A percentile compares a stretch with the other conserved stretches of the same genome.
Conservation (phyloP, 1,139 yeast genomes). For the Diutina siamensis region DNA sequence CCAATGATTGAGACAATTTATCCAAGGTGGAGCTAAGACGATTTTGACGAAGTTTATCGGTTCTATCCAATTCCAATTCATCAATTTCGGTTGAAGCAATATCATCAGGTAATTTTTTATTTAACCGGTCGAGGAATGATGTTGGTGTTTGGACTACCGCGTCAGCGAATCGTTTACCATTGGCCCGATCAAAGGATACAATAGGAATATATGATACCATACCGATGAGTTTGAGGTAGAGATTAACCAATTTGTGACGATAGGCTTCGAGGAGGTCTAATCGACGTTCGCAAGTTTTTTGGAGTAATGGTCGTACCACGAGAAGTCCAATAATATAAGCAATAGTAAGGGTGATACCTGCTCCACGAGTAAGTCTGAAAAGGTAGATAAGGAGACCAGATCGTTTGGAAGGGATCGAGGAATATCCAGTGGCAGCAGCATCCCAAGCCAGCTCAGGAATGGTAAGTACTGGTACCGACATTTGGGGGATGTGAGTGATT, state of each 20-base stretch:
- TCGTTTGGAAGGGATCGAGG: conserved; percentile 10
- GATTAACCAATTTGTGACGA: conserved; percentile 24
- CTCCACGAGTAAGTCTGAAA: conserved; percentile 24
- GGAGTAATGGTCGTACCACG: conserved; percentile 27
- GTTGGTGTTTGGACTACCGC: conserved; percentile 28
- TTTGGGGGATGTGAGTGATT: conserved; percentile 6
- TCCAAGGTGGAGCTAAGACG: conserved; percentile 16
- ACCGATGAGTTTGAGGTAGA: conserved; percentile 24
- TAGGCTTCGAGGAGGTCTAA: conserved; percentile 25
- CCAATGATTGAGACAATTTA: conserved; percentile 16
- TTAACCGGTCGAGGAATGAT: conserved; percentile 12
- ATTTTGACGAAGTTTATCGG: conserved; percentile 14
- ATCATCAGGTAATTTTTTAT: conserved; percentile 10
- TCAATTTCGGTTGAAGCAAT: conserved; percentile 11
- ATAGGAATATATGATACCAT: conserved; percentile 31
- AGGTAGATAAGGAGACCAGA: conserved; percentile 16
- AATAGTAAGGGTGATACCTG: conserved; percentile 21
- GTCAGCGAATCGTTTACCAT: conserved; percentile 27
- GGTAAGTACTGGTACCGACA: conserved; percentile 24
- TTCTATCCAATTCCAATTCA: conserved; percentile 14
- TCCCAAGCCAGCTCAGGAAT: conserved; percentile 36
- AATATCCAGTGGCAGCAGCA: conserved; percentile 15
- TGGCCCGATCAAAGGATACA: conserved; percentile 21
- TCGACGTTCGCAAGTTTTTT: conserved; percentile 19
- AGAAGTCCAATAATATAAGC: conserved; percentile 24